Conservation (phyloP, 371 early-diverging fungal genomes). For the Mucor racemosus region DNA sequence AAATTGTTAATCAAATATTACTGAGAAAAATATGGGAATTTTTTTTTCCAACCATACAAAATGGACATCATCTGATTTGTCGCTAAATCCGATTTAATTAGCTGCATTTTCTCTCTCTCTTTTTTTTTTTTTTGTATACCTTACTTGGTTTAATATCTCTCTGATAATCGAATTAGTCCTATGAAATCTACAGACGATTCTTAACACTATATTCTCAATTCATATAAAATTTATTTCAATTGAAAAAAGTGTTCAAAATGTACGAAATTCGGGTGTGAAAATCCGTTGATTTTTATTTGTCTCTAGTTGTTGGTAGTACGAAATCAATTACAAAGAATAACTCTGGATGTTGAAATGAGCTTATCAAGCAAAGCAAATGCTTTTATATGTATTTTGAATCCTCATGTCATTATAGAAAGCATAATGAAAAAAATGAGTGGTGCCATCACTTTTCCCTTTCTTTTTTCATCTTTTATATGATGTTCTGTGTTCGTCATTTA, state of each 20-base stretch:
- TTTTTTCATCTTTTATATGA: neutral
- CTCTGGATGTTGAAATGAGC: neutral
- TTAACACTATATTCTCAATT: too few relatives aligned
- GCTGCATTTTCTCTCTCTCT: neutral
- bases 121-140: neutral
- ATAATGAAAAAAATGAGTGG: neutral
- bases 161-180: neutral
- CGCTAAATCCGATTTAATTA: neutral
- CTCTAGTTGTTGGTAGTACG: neutral
- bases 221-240: too few relatives aligned
- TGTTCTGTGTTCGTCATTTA: neutral
- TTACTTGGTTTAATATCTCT: neutral
- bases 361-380: neutral
- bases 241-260: too few relatives aligned
- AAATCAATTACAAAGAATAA: conserved; percentile 1
- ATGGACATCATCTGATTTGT: conserved; percentile 7
- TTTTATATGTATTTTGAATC: neutral
- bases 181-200: too few relatives aligned
- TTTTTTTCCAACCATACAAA: conserved; percentile 1
- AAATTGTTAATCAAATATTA: neutral
- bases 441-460: neutral
- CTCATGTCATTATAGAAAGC: neutral
- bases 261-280: neutral
- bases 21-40: conserved; percentile 5
- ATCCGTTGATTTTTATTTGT: neutral